Evolutionary conservation across 257 asterid species (phyloP).

Genomic region (Ajuga chamaepitys): DNA sequence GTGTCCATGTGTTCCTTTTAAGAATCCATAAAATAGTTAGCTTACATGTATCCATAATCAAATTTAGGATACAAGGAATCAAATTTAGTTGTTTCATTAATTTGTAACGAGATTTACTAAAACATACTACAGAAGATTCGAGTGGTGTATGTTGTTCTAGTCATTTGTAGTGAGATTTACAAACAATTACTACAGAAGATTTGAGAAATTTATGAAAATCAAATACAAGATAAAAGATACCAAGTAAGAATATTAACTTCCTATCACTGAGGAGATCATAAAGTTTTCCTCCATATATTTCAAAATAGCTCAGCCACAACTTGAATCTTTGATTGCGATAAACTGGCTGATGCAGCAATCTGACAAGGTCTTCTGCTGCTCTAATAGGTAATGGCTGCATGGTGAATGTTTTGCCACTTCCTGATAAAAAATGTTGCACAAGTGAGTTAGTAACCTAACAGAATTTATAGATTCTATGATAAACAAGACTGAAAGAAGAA

Average conservation of each 20-base stretch:
- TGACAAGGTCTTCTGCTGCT: slow-evolving; percentile 88
- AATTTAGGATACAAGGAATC: background rate
- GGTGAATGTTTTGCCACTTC: slow-evolving; percentile 96
- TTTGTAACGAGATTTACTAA: no score
- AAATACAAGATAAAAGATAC: slow-evolving; percentile 17
- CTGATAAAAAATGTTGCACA: slow-evolving; percentile 29
- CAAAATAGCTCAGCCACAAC: slow-evolving; percentile 99
- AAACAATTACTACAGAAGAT: background rate
- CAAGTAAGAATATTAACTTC: slow-evolving; percentile 54
- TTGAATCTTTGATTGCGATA: slow-evolving; percentile 94
- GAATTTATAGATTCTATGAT: background rate
- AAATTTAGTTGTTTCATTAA: background rate
- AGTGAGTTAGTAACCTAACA: slow-evolving; percentile 8
- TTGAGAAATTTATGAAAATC: slow-evolving; percentile 5
- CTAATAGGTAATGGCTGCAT: slow-evolving; percentile 98
- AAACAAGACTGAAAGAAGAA: background rate
- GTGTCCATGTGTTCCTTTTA: background rate
- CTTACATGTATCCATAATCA: background rate
- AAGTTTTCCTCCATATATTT: slow-evolving; percentile 97
- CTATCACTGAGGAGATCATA: slow-evolving; percentile 95
- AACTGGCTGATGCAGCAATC: slow-evolving; percentile 82
- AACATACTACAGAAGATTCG: background rate
- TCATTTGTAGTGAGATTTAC: background rate
- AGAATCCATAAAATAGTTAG: background rate
- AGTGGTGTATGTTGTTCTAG: background rate